Base-by-base conservation (phyloP, 176 grass and related monocot genomes). In the Dactylis glomerata region DNA sequence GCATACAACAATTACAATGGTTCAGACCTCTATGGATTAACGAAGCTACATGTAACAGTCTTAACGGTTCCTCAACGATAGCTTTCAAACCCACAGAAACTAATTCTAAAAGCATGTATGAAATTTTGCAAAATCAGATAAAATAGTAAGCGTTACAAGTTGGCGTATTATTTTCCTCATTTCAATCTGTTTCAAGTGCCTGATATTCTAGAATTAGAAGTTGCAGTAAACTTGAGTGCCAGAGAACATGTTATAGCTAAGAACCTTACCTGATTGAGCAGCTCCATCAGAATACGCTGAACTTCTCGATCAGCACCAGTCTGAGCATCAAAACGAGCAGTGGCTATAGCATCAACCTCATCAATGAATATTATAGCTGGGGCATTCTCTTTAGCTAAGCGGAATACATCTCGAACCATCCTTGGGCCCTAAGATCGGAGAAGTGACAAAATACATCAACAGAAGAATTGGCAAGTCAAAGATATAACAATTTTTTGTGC, bases 281-380 rank as follows among this genome's bases (percentile, higher is more conserved):
- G 91, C 79, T 99, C 96, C 96, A 99, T 99, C 61, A 99, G 91
- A 77, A 99, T 99, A 87, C 96, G 96, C 65, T 99, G 96, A 73
- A 99, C 96, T 87, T 99, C 96, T 75, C 96, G 73, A 69, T 99
- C 96, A 46, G 96, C 96, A 82, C 96, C 96, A 26, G 96, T 99
- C 81, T 99, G 96, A 82, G 96, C 96, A 96, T 99, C 96, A 67
- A 99, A 99, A 50, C 96, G 93, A 59, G 96, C 96, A 45, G 96
- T 99, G 20, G 96, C 96, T 72, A 99, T 99, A 55, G 96, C 96
- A 90, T 99, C 96, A 85, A 99, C 96, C 88, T 99, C 96, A 82
- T 99, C 96, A 37, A 99, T 99, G 59, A 99, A 99, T 81, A 99
- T 94, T 52, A 99, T 99, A 37, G 96, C 96, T 3, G 96, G 96